These are phyloP conservation scores for Cicer cuneatum DNA, from an alignment of 306 rosid genomes.

Conservation along the genomic window DNA sequence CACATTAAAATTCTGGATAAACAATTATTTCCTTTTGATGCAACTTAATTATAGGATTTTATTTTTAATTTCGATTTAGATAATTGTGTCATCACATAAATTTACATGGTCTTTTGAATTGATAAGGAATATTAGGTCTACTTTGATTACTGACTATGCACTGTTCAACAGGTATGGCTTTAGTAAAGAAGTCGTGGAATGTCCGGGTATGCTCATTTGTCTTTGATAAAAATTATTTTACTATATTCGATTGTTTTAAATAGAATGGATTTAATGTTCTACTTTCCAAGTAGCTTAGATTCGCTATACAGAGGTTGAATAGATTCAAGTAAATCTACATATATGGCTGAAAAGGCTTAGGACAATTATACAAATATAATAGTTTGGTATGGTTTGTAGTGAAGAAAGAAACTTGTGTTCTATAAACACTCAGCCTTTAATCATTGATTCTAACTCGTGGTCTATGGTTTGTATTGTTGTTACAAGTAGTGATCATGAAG, in stretches of 20 bases:
- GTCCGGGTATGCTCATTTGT: conserved; percentile 67
- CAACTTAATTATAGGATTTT: conserved; percentile 16
- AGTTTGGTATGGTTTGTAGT: no score
- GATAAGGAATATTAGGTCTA: conserved; percentile 16
- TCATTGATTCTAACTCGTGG: no score
- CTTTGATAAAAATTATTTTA: conserved; percentile 20
- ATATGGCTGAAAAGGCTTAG: no score
- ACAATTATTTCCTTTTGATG: conserved; percentile 10
- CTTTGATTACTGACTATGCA: conserved; percentile 27
- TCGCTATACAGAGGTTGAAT: neutral
- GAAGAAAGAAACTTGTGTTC: no score
- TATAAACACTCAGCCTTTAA: no score
- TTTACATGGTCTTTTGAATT: conserved; percentile 10
- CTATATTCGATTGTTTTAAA: neutral
- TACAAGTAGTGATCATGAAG: no score
- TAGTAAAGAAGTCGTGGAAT: conserved; percentile 90
- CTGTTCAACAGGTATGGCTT: conserved; percentile 76
- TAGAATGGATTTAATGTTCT: neutral
- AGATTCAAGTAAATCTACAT: neutral
- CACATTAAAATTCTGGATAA: neutral
- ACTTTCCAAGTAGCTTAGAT: neutral
- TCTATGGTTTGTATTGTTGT: no score
- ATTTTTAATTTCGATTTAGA: neutral
- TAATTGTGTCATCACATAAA: neutral
- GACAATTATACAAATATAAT: no score